phyloP scores from a whole-genome alignment of 2,329 filamentous ascomycete species.

The Alternaria ventricosa region DNA sequence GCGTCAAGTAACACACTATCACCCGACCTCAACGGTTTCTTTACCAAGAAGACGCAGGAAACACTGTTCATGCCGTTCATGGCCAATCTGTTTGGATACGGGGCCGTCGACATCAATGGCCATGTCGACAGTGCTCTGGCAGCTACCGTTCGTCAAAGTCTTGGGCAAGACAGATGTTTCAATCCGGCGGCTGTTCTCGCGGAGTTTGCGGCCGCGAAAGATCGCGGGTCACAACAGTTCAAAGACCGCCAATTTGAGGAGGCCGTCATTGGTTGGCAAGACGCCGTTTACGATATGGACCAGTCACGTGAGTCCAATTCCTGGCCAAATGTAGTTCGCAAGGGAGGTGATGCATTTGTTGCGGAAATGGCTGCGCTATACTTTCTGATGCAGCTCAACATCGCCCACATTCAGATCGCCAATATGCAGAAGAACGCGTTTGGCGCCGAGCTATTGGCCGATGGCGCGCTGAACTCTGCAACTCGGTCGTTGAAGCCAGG shows the following conservation, averaged over 20 bases:
- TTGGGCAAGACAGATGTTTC: slow-evolving; percentile 16
- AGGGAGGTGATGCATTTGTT: slow-evolving; percentile 17
- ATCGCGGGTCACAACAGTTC: slow-evolving; percentile 13
- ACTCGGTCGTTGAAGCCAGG: background rate
- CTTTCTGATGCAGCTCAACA: slow-evolving; percentile 25
- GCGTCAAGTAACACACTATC: background rate
- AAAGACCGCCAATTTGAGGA: background rate
- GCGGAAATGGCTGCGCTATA: slow-evolving; percentile 18
- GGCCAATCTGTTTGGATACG: slow-evolving; percentile 16
- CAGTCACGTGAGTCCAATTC: slow-evolving; percentile 9
- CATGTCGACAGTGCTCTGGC: slow-evolving; percentile 14
- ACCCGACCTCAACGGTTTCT: slow-evolving; percentile 15
- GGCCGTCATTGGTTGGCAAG: slow-evolving; percentile 9
- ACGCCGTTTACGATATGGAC: slow-evolving; percentile 18
- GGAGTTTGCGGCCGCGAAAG: slow-evolving; percentile 14
- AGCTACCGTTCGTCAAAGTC: slow-evolving; percentile 7
- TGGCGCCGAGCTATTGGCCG: background rate
- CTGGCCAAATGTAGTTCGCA: slow-evolving; percentile 11
- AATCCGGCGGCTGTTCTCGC: slow-evolving; percentile 11
- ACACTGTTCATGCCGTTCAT: slow-evolving; percentile 21
- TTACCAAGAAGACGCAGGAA: slow-evolving; percentile 23
- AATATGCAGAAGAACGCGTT: slow-evolving; percentile 2
- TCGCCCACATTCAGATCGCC: slow-evolving; percentile 14
- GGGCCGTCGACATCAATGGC: slow-evolving; percentile 11
- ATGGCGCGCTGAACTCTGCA: slow-evolving; percentile 5